Base-by-base conservation (phyloP, 352 stramenopile genomes). In the Halophytophthora batemanensis region DNA sequence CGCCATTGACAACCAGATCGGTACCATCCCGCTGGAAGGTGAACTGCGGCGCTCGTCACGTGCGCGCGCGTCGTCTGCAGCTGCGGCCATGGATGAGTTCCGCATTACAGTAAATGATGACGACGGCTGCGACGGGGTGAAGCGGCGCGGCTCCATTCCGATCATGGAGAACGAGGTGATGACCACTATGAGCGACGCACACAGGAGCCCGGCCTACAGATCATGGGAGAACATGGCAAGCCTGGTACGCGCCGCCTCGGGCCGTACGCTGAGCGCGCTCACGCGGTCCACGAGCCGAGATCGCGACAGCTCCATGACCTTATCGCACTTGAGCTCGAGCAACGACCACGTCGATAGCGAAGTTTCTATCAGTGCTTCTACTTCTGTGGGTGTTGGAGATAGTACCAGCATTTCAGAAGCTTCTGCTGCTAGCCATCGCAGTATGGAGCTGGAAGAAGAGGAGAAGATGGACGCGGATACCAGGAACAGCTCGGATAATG, bases 181-280 rank as follows among this genome's bases (percentile, higher is more conserved):
- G 46, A 43, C 34, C 37, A 59, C 59, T 2, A 59, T 64, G 33
- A 56, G 59, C 23, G 59, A 67, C 40, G 44, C 43, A 15, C 31
- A 47, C 56, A 37, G 47, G 35, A 49, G 33, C 38, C 62, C 56
- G 28, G 28, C 33, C 2, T 17, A 14, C 17, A 49, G 50, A 12
- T 64, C 59, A n/a, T 79, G 66, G 63, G 28, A 62, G 44, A 61
- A 60, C 19, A 62, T 77, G 48, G 50, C 58, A 10, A 59, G 53
- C 12, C 28, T 78, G 18, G 33, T 76, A 2, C 58, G 62, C 0
- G 64, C 51, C 22, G 58, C 65, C 22, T 71, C 66, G 0, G 62
- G 56, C 18, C 63, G 54, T 12, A 74, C 61, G 2, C 40, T 74
- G 35, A 54, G 60, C 5, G 55, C 69, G 8, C 22, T 77, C 29